A percentile compares a stretch with the other conserved stretches of the same genome.
These are phyloP conservation scores for Talaromyces sp. DNA, from an alignment of 2,329 filamentous ascomycete genomes.

Conservation along the genomic window DNA sequence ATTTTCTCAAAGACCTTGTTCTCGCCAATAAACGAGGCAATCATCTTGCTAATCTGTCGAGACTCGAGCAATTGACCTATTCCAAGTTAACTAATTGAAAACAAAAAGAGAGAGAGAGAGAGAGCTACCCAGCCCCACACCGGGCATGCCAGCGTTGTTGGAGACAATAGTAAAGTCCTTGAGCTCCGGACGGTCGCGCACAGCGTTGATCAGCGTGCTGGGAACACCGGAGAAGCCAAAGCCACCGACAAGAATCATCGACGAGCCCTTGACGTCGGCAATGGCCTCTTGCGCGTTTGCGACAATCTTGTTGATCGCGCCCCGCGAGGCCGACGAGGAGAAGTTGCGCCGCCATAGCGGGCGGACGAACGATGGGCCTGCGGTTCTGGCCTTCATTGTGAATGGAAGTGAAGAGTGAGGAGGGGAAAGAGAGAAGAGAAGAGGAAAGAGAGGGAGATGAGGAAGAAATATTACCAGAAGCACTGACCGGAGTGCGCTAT, in stretches of 20 bases:
- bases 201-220: slow-evolving; percentile 53
- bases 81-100: not conserved
- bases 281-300: slow-evolving; percentile 66
- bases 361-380: slow-evolving; percentile 25
- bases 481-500: not conserved
- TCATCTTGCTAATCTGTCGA: slow-evolving; percentile 69
- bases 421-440: slow-evolving; percentile 1
- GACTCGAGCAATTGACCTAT: slow-evolving; percentile 62
- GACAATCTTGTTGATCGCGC: slow-evolving; percentile 70
- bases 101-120: not conserved
- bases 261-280: slow-evolving; percentile 65
- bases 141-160: slow-evolving; percentile 73
- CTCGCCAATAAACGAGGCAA: slow-evolving; percentile 70
- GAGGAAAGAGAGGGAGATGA: not conserved
- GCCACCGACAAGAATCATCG: slow-evolving; percentile 67
- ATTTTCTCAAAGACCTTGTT: slow-evolving; percentile 85
- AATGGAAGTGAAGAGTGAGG: not conserved
- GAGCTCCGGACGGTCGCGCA: slow-evolving; percentile 55
- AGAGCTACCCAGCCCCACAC: slow-evolving; percentile 59
- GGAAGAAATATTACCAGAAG: slow-evolving; percentile 1
- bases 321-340: slow-evolving; percentile 58
- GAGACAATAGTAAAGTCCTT: slow-evolving; percentile 69
- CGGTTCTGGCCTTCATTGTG: slow-evolving; percentile 21
- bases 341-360: slow-evolving; percentile 51
- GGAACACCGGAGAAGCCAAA: slow-evolving; percentile 67